Percentiles rank a stretch among this genome's conserved stretches.
Conservation (phyloP, 176 grass and related monocot species). For the Carex littledalei region DNA sequence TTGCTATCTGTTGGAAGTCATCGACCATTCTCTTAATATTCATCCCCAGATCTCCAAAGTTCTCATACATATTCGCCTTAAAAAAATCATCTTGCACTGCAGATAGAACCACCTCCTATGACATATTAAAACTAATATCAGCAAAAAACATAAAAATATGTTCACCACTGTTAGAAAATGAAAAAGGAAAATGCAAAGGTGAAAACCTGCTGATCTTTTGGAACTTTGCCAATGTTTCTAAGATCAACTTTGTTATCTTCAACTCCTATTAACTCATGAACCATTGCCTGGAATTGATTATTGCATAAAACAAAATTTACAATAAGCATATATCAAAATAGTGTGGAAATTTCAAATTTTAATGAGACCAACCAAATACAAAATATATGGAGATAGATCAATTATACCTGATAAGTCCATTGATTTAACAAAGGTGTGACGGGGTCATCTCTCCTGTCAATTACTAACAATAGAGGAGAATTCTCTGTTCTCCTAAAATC, state of each 20-base stretch:
- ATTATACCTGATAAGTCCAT: constrained; percentile 92
- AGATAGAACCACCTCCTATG: constrained; percentile 93
- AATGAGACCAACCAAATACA: background rate
- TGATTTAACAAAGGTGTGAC: constrained; percentile 95
- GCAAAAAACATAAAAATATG: constrained; percentile 16
- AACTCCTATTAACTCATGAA: constrained; percentile 94
- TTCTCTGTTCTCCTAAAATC: constrained; percentile 90
- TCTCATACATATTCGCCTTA: constrained; percentile 78
- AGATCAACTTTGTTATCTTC: constrained; percentile 94
- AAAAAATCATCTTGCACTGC: constrained; percentile 87
- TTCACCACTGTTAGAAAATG: background rate
- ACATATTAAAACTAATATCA: constrained; percentile 32
- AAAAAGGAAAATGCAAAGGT: constrained; percentile 8
- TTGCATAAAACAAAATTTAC: background rate
- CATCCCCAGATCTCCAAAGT: constrained; percentile 99
- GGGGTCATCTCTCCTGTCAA: constrained; percentile 96
- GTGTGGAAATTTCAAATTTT: background rate
- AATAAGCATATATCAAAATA: background rate
- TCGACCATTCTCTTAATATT: constrained; percentile 99
- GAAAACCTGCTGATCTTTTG: constrained; percentile 89
- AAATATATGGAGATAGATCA: background rate
- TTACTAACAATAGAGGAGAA: constrained; percentile 77
- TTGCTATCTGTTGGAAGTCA: constrained; percentile 99
- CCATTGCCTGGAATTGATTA: constrained; percentile 61
- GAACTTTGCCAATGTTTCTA: constrained; percentile 51